phyloP scores from a whole-genome alignment of 345 rosid genomes.

The Corchorus olitorius region DNA sequence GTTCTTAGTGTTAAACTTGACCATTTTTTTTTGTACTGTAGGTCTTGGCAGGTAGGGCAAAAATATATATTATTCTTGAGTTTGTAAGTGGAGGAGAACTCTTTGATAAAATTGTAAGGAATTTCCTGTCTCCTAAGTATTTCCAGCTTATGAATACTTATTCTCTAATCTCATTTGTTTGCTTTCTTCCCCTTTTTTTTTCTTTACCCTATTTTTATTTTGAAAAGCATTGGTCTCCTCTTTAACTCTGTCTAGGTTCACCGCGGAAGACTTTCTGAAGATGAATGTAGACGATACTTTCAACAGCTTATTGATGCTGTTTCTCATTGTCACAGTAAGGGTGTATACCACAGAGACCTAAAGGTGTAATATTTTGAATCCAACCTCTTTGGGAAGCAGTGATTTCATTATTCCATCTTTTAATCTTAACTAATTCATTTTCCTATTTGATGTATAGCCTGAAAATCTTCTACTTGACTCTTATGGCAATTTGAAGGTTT shows the following conservation, averaged over 20 bases:
- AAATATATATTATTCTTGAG: slow-evolving; percentile 87
- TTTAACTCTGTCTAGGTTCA: slow-evolving; percentile 52
- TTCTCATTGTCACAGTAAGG: slow-evolving; percentile 81
- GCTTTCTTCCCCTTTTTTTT: not conserved
- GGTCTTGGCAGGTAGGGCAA: slow-evolving; percentile 80
- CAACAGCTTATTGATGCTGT: slow-evolving; percentile 95
- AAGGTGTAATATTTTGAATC: slow-evolving; percentile 50
- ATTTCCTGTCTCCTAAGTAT: not conserved
- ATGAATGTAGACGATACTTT: slow-evolving; percentile 74
- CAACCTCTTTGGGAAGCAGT: slow-evolving; percentile 10
- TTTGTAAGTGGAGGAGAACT: slow-evolving; percentile 92
- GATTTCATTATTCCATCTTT: slow-evolving; percentile 21
- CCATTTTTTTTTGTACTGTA: slow-evolving; percentile 21
- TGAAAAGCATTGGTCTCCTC: slow-evolving; percentile 3
- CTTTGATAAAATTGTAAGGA: slow-evolving; percentile 78
- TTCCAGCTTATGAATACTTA: not conserved
- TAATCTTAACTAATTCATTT: slow-evolving; percentile 21
- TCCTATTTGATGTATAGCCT: slow-evolving; percentile 43
- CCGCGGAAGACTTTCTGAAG: slow-evolving; percentile 66
- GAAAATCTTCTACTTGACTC: slow-evolving; percentile 77
- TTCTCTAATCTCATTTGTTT: not conserved
- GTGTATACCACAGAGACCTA: slow-evolving; percentile 92
- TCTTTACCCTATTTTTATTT: not conserved
- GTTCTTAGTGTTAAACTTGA: not conserved
- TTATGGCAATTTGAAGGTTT: slow-evolving; percentile 66